These are phyloP conservation scores for Salvia miltiorrhiza DNA, from an alignment of 257 asterid genomes.

Conservation along the genomic window DNA sequence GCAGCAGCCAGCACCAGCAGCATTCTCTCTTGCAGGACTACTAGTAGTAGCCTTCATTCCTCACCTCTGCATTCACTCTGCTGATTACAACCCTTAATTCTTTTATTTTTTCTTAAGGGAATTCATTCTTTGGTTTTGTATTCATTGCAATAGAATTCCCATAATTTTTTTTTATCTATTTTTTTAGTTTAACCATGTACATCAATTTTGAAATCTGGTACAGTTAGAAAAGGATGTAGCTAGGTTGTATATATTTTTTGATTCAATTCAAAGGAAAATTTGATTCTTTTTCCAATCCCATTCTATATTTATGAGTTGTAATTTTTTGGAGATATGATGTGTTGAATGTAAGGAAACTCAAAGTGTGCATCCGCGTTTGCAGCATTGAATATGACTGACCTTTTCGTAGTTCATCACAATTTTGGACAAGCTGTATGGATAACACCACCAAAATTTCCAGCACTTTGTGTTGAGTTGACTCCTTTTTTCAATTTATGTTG, in stretches of 20 bases:
- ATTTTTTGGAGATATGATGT: not conserved
- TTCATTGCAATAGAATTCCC: slow-evolving; percentile 29
- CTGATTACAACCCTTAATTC: no score
- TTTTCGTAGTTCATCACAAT: not conserved
- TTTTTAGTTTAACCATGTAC: slow-evolving; percentile 25
- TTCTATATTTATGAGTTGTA: not conserved
- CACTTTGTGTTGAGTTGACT: slow-evolving; percentile 14
- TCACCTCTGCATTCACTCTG: slow-evolving; percentile 32
- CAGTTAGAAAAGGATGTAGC: slow-evolving; percentile 21
- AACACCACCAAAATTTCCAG: not conserved
- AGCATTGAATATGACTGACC: slow-evolving; percentile 10
- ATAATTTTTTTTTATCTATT: not conserved
- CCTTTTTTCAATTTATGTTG: not conserved
- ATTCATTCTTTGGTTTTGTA: slow-evolving; percentile 24
- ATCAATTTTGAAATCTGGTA: slow-evolving; percentile 42
- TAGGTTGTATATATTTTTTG: slow-evolving; percentile 30
- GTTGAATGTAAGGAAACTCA: not conserved
- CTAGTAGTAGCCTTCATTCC: no score
- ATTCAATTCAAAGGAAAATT: slow-evolving; percentile 13
- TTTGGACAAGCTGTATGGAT: slow-evolving; percentile 2
- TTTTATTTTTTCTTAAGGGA: no score
- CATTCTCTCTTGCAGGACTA: slow-evolving; percentile 24
- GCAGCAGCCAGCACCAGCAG: no score
- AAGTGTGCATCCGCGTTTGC: not conserved
- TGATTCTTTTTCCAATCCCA: slow-evolving; percentile 4